Evolutionary conservation across 2,329 filamentous ascomycete genomes (phyloP).

Genomic region (Fusarium liriodendri): DNA sequence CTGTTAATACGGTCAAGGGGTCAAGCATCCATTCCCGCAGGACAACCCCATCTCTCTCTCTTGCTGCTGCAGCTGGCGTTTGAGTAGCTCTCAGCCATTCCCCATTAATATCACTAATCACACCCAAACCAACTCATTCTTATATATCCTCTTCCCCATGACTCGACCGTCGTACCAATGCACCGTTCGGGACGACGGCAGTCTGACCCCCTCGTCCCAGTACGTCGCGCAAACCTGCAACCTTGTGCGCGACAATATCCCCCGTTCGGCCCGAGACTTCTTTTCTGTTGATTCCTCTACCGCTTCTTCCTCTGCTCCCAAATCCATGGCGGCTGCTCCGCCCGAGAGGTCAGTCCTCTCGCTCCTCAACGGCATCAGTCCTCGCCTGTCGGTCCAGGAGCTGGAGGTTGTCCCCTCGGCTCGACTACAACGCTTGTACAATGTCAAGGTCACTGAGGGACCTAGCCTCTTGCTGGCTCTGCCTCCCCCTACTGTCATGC

Average conservation of each 20-base stretch:
- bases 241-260: conserved; percentile 41
- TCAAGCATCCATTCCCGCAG: neutral
- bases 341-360: conserved; percentile 42
- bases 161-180: conserved; percentile 45
- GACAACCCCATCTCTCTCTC: neutral
- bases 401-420: conserved; percentile 49
- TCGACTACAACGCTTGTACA: conserved; percentile 56
- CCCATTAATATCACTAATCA: conserved; percentile 8
- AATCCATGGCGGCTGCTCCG: conserved; percentile 37
- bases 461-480: conserved; percentile 56
- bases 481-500: conserved; percentile 55
- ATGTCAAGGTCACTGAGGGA: conserved; percentile 55
- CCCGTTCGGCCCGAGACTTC: conserved; percentile 41
- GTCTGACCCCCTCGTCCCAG: conserved; percentile 36
- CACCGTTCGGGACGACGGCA: conserved; percentile 42
- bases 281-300: conserved; percentile 34
- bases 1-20: neutral
- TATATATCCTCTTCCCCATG: conserved; percentile 32
- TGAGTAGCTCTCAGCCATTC: neutral
- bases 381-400: conserved; percentile 39
- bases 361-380: conserved; percentile 39
- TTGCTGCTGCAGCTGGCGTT: neutral
- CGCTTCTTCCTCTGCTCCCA: conserved; percentile 14
- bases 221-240: conserved; percentile 42
- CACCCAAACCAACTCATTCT: neutral